Percentiles rank a stretch among this genome's conserved stretches.
phyloP scores from a whole-genome alignment of 495 filamentous ascomycete species.

The Stereocaulon alpinum region DNA sequence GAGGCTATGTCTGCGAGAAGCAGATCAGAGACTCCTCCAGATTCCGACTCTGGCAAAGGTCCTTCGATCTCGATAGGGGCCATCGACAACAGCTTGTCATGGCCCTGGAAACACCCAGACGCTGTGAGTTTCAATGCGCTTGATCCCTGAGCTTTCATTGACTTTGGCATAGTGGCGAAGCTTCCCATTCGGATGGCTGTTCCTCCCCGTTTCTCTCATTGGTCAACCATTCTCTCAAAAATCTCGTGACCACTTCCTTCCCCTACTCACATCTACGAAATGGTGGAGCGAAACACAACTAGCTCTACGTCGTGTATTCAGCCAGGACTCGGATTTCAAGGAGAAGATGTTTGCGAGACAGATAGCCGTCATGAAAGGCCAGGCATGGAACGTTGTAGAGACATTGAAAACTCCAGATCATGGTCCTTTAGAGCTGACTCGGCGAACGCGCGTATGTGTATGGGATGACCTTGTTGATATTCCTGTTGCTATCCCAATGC shows the following conservation, averaged over 20 bases:
- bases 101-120: constrained; percentile 99
- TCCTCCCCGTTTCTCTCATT: constrained; percentile 91
- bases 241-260: constrained; percentile 87
- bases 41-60: constrained; percentile 35
- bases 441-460: constrained; percentile 81
- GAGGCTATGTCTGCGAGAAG: constrained; percentile 74
- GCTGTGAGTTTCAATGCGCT: constrained; percentile 44
- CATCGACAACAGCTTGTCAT: constrained; percentile 95
- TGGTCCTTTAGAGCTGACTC: constrained; percentile 84
- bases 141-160: background rate
- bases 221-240: constrained; percentile 91
- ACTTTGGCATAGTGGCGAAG: constrained; percentile 54
- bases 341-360: constrained; percentile 96
- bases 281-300: constrained; percentile 97
- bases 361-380: constrained; percentile 97
- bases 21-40: constrained; percentile 46
- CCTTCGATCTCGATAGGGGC: constrained; percentile 72
- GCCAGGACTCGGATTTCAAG: constrained; percentile 88
- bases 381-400: constrained; percentile 98
- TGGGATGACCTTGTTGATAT: constrained; percentile 98
- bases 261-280: constrained; percentile 78
- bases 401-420: constrained; percentile 87
- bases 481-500: constrained; percentile 83
- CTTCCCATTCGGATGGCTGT: constrained; percentile 97
- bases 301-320: constrained; percentile 71